Percentiles rank a stretch among this genome's conserved stretches.
These are phyloP conservation scores for Paecilomyces niveus DNA, from an alignment of 2,329 filamentous ascomycete genomes.

Conservation along the genomic window DNA sequence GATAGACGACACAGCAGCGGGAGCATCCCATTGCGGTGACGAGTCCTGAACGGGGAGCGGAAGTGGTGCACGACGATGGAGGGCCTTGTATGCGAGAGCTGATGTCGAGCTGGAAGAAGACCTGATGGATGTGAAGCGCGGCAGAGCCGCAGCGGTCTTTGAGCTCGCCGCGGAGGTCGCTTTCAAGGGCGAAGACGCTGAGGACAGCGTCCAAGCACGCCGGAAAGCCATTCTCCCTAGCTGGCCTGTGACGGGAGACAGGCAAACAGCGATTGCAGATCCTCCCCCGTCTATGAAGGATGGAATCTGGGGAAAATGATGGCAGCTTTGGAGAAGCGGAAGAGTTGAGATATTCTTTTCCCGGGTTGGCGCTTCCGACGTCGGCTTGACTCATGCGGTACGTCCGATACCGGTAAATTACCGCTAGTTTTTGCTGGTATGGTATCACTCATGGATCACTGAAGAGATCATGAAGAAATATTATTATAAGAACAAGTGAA, in stretches of 20 bases:
- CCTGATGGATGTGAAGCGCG: conserved; percentile 24
- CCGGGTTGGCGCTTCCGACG: neutral
- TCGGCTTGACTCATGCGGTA: neutral
- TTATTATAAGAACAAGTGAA: no score
- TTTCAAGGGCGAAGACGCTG: conserved; percentile 17
- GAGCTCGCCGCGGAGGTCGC: conserved; percentile 21
- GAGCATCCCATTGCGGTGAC: conserved; percentile 75
- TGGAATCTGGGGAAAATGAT: conserved; percentile 3
- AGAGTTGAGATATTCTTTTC: conserved; percentile 11
- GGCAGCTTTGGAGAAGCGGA: neutral
- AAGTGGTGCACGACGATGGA: conserved; percentile 82
- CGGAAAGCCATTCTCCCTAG: conserved; percentile 30
- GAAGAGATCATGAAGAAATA: no score
- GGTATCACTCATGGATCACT: conserved; percentile 4
- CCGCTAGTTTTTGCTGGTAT: conserved; percentile 9
- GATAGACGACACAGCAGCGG: conserved; percentile 93
- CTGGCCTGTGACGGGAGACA: conserved; percentile 8
- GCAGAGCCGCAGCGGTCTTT: conserved; percentile 17
- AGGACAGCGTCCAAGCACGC: conserved; percentile 27
- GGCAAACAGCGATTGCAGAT: conserved; percentile 1
- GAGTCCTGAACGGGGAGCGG: conserved; percentile 70
- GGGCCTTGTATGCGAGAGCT: conserved; percentile 92
- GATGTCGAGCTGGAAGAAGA: conserved; percentile 64
- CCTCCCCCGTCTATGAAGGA: conserved; percentile 2
- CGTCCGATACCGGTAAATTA: conserved; percentile 15